phyloP scores from a whole-genome alignment of 2,329 filamentous ascomycete species.

The Sclerotinia minor region DNA sequence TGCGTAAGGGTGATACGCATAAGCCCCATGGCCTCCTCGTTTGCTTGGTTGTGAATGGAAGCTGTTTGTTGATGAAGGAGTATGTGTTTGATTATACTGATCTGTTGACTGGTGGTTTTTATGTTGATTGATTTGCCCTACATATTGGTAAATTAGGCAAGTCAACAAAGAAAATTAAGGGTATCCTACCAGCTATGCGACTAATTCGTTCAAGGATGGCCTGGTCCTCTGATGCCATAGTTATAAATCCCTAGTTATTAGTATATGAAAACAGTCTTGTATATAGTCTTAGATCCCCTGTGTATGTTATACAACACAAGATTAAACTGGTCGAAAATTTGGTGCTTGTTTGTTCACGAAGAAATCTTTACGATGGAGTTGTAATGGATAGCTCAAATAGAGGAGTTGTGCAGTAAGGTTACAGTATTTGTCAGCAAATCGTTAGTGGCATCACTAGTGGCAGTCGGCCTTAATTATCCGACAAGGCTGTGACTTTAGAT shows the following conservation, averaged over 20 bases:
- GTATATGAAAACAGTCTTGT: constrained; percentile 21
- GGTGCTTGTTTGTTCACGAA: neutral
- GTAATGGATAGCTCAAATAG: neutral
- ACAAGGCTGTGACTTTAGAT: constrained; percentile 19
- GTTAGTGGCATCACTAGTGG: neutral
- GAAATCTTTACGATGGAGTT: neutral
- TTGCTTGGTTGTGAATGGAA: constrained; percentile 27
- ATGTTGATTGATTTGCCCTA: constrained; percentile 78
- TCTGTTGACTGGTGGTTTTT: constrained; percentile 60
- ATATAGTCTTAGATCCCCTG: neutral
- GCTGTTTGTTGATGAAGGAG: constrained; percentile 24
- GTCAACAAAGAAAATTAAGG: constrained; percentile 49
- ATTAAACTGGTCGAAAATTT: neutral
- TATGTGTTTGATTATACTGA: constrained; percentile 29
- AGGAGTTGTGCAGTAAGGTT: neutral
- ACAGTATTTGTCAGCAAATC: constrained; percentile 18
- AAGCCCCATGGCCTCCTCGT: constrained; percentile 26
- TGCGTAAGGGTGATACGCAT: constrained; percentile 35
- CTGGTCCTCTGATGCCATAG: constrained; percentile 54
- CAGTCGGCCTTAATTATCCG: constrained; percentile 6
- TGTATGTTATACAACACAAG: neutral
- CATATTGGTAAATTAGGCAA: constrained; percentile 16
- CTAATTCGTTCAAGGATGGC: constrained; percentile 57
- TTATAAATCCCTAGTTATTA: constrained; percentile 33
- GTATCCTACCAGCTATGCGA: constrained; percentile 54